Evolutionary conservation across 768 basidiomycete species (phyloP).

Genomic region (Cyclocybe cylindracea): DNA sequence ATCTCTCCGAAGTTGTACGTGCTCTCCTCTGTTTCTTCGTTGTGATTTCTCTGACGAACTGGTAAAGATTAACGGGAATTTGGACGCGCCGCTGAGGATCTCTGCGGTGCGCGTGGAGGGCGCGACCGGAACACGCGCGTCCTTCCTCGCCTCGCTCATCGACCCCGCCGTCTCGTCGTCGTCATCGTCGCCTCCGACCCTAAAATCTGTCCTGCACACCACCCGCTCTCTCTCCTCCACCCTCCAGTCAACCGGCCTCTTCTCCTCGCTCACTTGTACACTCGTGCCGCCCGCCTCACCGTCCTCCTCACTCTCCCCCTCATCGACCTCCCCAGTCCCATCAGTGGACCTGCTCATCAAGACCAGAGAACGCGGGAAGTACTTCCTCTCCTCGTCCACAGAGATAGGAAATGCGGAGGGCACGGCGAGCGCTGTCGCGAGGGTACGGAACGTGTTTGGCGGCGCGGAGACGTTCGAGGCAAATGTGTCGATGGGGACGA

Average conservation of each 20-base stretch:
- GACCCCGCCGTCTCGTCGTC: conserved; percentile 50
- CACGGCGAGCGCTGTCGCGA: conserved; percentile 80
- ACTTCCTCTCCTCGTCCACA: conserved; percentile 80
- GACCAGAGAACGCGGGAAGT: conserved; percentile 73
- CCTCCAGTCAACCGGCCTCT: conserved; percentile 78
- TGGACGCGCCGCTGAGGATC: conserved; percentile 66
- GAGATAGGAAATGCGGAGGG: conserved; percentile 95
- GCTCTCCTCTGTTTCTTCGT: not conserved
- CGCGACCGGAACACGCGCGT: conserved; percentile 67
- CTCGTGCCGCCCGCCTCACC: conserved; percentile 47
- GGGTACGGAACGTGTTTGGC: conserved; percentile 87
- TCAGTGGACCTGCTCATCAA: conserved; percentile 84
- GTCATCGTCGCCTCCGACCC: conserved; percentile 30
- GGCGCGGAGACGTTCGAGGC: conserved; percentile 89
- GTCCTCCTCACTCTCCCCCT: conserved; percentile 50
- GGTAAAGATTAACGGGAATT: conserved; percentile 63
- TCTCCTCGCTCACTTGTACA: conserved; percentile 45
- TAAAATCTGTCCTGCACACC: conserved; percentile 71
- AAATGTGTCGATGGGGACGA: conserved; percentile 81
- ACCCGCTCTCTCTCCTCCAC: conserved; percentile 66
- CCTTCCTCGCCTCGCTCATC: conserved; percentile 82
- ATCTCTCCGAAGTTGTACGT: conserved; percentile 29
- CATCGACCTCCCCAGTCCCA: conserved; percentile 54
- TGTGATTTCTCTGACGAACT: not conserved
- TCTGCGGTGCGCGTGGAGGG: conserved; percentile 83